A percentile compares a stretch with the other conserved stretches of the same genome.
phyloP scores from a whole-genome alignment of 2,329 filamentous ascomycete genomes.

The Eurotiales sp. region DNA sequence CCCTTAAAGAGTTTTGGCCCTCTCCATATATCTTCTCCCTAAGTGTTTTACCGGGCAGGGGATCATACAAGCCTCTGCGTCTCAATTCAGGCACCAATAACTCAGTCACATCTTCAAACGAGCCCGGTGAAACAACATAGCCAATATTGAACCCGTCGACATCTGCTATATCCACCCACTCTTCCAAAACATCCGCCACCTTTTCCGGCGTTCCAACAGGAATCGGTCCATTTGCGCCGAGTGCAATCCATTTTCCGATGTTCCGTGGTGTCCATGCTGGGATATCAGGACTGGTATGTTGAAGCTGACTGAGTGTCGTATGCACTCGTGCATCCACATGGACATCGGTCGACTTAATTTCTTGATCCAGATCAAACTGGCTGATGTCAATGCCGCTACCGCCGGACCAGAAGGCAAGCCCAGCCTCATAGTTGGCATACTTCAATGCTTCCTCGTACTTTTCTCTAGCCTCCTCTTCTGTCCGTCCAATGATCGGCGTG shows the following conservation, averaged over 20 bases:
- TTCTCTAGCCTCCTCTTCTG: conserved; percentile 61
- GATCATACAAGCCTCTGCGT: conserved; percentile 30
- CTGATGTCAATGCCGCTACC: conserved; percentile 67
- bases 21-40: conserved; percentile 62
- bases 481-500: conserved; percentile 61
- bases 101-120: conserved; percentile 51
- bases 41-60: conserved; percentile 37
- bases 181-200: conserved; percentile 35
- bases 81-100: conserved; percentile 45
- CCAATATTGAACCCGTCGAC: conserved; percentile 43
- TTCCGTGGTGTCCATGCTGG: conserved; percentile 14
- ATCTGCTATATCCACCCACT: conserved; percentile 44
- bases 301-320: conserved; percentile 8
- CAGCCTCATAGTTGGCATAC: conserved; percentile 63
- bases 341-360: conserved; percentile 47
- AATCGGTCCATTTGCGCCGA: neutral
- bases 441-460: conserved; percentile 61
- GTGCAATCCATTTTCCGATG: conserved; percentile 10
- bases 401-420: conserved; percentile 66
- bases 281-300: conserved; percentile 5
- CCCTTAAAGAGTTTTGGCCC: conserved; percentile 54
- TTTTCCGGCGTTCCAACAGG: conserved; percentile 31
- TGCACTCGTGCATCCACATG: too few relatives aligned
- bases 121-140: conserved; percentile 50
- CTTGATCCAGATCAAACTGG: conserved; percentile 60